Percentiles rank a stretch among this genome's conserved stretches.
These are phyloP conservation scores for Aspergillus costaricaensis DNA, from an alignment of 2,329 filamentous ascomycete species.

Conservation along the genomic window DNA sequence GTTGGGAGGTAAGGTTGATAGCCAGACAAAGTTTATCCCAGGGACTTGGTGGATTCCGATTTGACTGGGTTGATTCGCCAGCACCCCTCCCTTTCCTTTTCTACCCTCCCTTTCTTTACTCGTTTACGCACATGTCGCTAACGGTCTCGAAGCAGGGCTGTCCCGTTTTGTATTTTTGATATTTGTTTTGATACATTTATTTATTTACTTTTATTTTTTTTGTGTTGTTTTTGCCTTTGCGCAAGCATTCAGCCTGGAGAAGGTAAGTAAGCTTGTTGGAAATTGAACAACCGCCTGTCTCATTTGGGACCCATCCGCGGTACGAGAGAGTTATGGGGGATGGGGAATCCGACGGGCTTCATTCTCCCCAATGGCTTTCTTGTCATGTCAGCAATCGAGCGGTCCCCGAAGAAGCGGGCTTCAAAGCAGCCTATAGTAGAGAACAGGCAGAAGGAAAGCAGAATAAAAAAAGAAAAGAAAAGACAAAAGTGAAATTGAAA, in stretches of 20 bases:
- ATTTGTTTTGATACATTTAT: no score
- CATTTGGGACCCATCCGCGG: neutral
- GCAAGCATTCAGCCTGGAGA: neutral
- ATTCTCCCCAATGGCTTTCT: neutral
- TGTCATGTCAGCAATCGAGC: neutral
- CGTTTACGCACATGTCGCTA: slow-evolving; percentile 10
- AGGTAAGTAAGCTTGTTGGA: no score
- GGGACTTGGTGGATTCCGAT: slow-evolving; percentile 1
- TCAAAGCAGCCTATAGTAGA: neutral
- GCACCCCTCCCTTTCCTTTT: neutral
- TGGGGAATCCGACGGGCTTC: neutral
- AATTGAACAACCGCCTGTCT: no score
- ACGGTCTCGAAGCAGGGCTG: slow-evolving; percentile 13
- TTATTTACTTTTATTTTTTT: no score
- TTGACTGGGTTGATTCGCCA: slow-evolving; percentile 1
- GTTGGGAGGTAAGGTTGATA: slow-evolving; percentile 12
- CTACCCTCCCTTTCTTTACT: neutral
- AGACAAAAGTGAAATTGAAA: neutral
- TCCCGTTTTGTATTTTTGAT: neutral
- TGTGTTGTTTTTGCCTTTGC: neutral
- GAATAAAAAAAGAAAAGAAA: slow-evolving; percentile 2
- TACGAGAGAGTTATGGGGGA: neutral
- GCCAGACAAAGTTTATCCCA: slow-evolving; percentile 13
- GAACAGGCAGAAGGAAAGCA: neutral
- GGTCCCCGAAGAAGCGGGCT: neutral